These are phyloP conservation scores for Ambrosia hybrid DNA, from an alignment of 140 eudicot species.

Conservation along the genomic window DNA sequence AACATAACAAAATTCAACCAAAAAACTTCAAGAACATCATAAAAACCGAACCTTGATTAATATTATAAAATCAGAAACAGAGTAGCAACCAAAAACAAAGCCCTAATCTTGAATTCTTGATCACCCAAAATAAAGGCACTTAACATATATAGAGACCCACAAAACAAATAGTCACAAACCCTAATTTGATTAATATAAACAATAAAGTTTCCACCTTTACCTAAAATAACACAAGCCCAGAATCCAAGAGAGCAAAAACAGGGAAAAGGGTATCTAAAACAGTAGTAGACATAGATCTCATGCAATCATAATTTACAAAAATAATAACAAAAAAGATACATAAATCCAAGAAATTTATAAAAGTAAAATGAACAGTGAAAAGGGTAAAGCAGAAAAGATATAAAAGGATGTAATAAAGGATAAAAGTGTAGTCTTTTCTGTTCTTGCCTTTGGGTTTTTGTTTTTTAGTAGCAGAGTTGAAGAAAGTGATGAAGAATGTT, in stretches of 20 bases:
- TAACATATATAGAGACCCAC: conserved; percentile 23
- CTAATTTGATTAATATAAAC: conserved; percentile 20
- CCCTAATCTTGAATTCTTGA: conserved; percentile 22
- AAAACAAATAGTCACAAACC: conserved; percentile 23
- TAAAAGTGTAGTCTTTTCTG: conserved; percentile 22
- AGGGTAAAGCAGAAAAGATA: conserved; percentile 34
- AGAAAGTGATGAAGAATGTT: conserved; percentile 25
- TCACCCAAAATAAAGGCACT: conserved; percentile 22
- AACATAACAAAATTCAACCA: too few species aligned
- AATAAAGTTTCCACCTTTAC: conserved; percentile 32
- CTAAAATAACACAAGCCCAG: conserved; percentile 25
- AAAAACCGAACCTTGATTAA: conserved; percentile 26
- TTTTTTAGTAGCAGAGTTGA: conserved; percentile 18
- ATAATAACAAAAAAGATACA: conserved; percentile 1
- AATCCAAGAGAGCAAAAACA: conserved; percentile 45
- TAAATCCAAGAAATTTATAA: conserved; percentile 25
- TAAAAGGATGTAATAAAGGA: background rate
- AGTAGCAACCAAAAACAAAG: conserved; percentile 19
- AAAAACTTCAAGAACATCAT: background rate
- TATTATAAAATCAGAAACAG: conserved; percentile 9
- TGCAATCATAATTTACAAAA: conserved; percentile 16
- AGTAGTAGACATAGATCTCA: conserved; percentile 20
- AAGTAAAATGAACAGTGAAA: conserved; percentile 35
- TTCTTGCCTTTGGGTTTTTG: conserved; percentile 13
- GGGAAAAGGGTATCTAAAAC: conserved; percentile 34